Evolutionary conservation across 768 basidiomycete species (phyloP).

Genomic region (Naganishia onofrii): DNA sequence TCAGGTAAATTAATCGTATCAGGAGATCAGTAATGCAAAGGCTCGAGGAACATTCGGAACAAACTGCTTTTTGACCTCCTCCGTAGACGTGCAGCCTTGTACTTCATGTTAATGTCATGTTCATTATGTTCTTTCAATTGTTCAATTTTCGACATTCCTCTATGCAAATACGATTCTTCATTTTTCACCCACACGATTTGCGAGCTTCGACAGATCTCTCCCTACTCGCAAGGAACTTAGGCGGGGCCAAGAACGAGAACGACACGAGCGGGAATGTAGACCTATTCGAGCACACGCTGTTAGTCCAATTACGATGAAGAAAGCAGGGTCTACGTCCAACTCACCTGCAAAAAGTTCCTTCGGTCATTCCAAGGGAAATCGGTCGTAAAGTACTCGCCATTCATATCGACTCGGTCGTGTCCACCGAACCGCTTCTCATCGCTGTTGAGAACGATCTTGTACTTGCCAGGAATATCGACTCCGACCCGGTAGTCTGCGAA

Average conservation of each 20-base stretch:
- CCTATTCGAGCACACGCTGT: conserved; percentile 27
- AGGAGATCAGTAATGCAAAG: no score
- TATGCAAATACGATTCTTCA: not conserved
- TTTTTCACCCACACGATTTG: not conserved
- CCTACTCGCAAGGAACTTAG: not conserved
- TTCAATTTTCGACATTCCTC: not conserved
- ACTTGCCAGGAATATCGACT: conserved; percentile 78
- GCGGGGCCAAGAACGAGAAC: conserved; percentile 43
- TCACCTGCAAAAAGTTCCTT: conserved; percentile 81
- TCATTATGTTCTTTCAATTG: not conserved
- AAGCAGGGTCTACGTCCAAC: not conserved
- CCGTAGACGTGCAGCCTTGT: no score
- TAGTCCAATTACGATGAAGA: not conserved
- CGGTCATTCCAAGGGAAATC: conserved; percentile 88
- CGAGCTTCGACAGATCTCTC: no score
- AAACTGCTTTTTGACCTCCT: no score
- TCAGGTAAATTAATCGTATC: no score
- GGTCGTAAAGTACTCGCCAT: conserved; percentile 71
- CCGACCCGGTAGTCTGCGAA: conserved; percentile 93
- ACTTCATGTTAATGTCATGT: not conserved
- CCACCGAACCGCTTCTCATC: conserved; percentile 89
- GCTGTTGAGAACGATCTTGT: conserved; percentile 71
- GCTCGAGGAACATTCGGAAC: no score
- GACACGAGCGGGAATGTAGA: conserved; percentile 45
- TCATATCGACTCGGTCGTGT: conserved; percentile 71